Conservation (phyloP, 768 basidiomycete genomes). For the Favolaschia claudopus region DNA sequence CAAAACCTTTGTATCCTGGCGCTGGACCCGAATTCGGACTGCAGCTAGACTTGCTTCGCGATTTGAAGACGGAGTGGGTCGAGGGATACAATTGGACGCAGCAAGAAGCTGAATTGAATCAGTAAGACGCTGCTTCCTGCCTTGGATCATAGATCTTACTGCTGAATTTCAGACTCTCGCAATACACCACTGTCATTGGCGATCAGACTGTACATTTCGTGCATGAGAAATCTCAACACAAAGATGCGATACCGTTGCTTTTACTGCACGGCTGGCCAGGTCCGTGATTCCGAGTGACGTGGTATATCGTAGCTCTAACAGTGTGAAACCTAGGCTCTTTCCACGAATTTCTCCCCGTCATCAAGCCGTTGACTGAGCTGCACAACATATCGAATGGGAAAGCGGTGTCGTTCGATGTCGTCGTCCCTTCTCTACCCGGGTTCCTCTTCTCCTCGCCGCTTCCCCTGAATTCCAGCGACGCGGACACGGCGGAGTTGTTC, state of each 20-base stretch:
- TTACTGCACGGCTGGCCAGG: slow-evolving; percentile 25
- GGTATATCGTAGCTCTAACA: not conserved
- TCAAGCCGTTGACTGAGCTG: slow-evolving; percentile 11
- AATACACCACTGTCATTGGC: slow-evolving; percentile 26
- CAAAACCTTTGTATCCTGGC: slow-evolving; percentile 1
- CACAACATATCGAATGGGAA: not conserved
- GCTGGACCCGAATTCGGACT: not conserved
- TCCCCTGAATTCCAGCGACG: slow-evolving; percentile 27
- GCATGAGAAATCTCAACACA: slow-evolving; percentile 8
- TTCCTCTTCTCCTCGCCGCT: slow-evolving; percentile 27
- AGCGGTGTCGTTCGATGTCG: slow-evolving; percentile 5
- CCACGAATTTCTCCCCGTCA: slow-evolving; percentile 20
- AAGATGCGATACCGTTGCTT: slow-evolving; percentile 14
- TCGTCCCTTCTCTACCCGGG: slow-evolving; percentile 25
- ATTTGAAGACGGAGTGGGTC: slow-evolving; percentile 6
- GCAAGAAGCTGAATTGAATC: slow-evolving; percentile 11
- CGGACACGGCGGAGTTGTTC: slow-evolving; percentile 32
- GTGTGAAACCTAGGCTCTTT: slow-evolving; percentile 4
- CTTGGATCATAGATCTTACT: not conserved
- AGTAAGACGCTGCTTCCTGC: not conserved
- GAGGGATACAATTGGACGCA: slow-evolving; percentile 2
- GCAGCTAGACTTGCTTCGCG: slow-evolving; percentile 4
- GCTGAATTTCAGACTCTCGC: slow-evolving; percentile 1
- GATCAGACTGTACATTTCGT: slow-evolving; percentile 20
- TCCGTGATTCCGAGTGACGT: not conserved